phyloP scores from a whole-genome alignment of 1,284 basidiomycete genomes.

The Lignosus rhinocerotis region DNA sequence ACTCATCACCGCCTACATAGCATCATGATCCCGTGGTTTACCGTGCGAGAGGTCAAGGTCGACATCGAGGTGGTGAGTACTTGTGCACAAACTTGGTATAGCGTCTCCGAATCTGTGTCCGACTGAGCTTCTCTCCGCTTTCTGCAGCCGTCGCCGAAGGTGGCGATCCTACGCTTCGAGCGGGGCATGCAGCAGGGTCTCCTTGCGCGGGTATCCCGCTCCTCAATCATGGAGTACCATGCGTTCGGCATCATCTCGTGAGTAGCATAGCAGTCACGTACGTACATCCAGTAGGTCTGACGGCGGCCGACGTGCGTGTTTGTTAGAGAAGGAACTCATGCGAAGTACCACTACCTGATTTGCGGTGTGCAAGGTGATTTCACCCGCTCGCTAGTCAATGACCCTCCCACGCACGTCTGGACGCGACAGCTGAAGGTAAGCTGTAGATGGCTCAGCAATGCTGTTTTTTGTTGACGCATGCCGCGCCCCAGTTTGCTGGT shows the following conservation, averaged over 20 bases:
- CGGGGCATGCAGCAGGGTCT: slow-evolving; percentile 74
- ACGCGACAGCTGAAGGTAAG: slow-evolving; percentile 65
- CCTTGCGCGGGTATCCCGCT: slow-evolving; percentile 64
- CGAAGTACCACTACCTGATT: slow-evolving; percentile 68
- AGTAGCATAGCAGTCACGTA: slow-evolving; percentile 21
- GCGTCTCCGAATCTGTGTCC: neutral
- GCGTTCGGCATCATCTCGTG: slow-evolving; percentile 72
- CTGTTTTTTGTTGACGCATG: slow-evolving; percentile 2
- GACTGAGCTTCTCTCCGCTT: slow-evolving; percentile 10
- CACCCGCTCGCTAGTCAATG: slow-evolving; percentile 58
- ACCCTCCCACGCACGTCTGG: slow-evolving; percentile 66
- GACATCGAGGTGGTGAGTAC: slow-evolving; percentile 43
- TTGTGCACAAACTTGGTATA: neutral
- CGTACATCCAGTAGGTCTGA: slow-evolving; percentile 3
- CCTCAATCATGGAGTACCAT: slow-evolving; percentile 67
- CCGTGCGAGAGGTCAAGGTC: slow-evolving; percentile 42
- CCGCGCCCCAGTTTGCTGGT: slow-evolving; percentile 37
- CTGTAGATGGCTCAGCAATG: neutral
- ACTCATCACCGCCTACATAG: slow-evolving; percentile 21
- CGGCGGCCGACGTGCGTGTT: slow-evolving; percentile 14
- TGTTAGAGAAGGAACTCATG: slow-evolving; percentile 55
- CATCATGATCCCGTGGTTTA: slow-evolving; percentile 45
- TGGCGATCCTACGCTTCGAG: slow-evolving; percentile 64
- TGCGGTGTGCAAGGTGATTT: slow-evolving; percentile 75
- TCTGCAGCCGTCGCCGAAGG: slow-evolving; percentile 64